Percentiles rank a stretch among this genome's conserved stretches.
Conservation (phyloP, 2,329 filamentous ascomycete genomes). For the Paraconiothyrium sp. region DNA sequence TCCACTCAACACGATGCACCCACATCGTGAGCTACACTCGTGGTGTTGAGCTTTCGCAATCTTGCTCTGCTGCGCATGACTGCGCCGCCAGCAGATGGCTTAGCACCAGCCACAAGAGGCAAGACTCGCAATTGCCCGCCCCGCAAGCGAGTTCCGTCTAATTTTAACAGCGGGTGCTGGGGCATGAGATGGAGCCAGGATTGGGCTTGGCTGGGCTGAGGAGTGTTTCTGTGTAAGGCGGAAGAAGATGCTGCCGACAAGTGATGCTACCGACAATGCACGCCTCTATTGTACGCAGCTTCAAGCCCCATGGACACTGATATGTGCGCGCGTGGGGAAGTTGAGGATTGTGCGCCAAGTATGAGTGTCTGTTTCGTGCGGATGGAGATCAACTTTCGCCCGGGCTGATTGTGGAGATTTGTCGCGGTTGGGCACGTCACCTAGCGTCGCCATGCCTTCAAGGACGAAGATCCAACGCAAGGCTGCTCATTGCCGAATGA, state of each 20-base stretch:
- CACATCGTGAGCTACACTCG: background rate
- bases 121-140: background rate
- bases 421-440: constrained; percentile 10
- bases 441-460: constrained; percentile 1
- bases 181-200: constrained; percentile 7
- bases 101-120: constrained; percentile 5
- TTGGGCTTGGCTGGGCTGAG: constrained; percentile 3
- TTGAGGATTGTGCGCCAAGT: background rate
- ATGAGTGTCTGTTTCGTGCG: background rate
- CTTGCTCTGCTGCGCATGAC: background rate
- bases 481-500: background rate
- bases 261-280: background rate
- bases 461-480: constrained; percentile 1
- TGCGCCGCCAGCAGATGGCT: background rate
- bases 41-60: background rate
- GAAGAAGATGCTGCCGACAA: background rate
- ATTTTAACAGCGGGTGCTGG: constrained; percentile 14
- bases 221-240: constrained; percentile 10
- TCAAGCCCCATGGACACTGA: background rate
- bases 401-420: constrained; percentile 16
- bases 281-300: background rate
- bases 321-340: background rate
- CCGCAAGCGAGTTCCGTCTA: constrained; percentile 10
- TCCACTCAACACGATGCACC: background rate
- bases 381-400: constrained; percentile 5